Evolutionary conservation across 2,329 filamentous ascomycete genomes (phyloP).

Genomic region (Tympanopsis confertula): DNA sequence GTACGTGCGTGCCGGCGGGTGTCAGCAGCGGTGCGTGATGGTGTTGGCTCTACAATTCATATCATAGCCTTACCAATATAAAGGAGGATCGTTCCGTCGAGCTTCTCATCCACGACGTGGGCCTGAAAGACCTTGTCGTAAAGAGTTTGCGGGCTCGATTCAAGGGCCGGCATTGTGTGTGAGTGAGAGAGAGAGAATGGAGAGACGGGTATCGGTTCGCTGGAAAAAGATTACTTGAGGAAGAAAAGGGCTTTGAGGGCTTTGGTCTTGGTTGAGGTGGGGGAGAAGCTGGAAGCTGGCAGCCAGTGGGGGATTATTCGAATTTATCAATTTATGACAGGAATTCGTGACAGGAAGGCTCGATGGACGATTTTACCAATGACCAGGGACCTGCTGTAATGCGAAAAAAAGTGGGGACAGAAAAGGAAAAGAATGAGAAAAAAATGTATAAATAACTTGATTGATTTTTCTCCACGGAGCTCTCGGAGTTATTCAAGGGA

Average conservation of each 20-base stretch:
- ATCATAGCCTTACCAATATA: slow-evolving; percentile 65
- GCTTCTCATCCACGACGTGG: slow-evolving; percentile 90
- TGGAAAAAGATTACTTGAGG: not conserved
- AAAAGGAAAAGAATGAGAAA: too few species aligned
- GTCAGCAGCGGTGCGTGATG: slow-evolving; percentile 1
- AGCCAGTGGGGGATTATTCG: not conserved
- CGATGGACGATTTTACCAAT: too few species aligned
- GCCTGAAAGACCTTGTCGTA: slow-evolving; percentile 96
- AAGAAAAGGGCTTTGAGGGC: not conserved
- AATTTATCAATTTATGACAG: too few species aligned
- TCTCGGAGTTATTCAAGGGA: too few species aligned
- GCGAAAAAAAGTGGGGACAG: too few species aligned
- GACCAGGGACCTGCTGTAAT: too few species aligned
- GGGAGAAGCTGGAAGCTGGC: not conserved
- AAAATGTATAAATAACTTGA: too few species aligned
- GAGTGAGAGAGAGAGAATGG: not conserved
- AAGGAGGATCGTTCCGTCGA: slow-evolving; percentile 81
- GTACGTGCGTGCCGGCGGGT: slow-evolving; percentile 3
- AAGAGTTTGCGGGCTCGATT: slow-evolving; percentile 66
- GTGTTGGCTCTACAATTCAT: not conserved
- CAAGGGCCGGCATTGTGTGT: slow-evolving; percentile 62
- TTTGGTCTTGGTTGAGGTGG: not conserved
- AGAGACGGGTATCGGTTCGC: not conserved
- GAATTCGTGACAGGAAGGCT: too few species aligned
- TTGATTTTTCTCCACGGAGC: too few species aligned